A percentile compares a stretch with the other conserved stretches of the same genome.
Evolutionary conservation across 257 asterid genomes (phyloP).

Genomic region (Agastache rugosa): DNA sequence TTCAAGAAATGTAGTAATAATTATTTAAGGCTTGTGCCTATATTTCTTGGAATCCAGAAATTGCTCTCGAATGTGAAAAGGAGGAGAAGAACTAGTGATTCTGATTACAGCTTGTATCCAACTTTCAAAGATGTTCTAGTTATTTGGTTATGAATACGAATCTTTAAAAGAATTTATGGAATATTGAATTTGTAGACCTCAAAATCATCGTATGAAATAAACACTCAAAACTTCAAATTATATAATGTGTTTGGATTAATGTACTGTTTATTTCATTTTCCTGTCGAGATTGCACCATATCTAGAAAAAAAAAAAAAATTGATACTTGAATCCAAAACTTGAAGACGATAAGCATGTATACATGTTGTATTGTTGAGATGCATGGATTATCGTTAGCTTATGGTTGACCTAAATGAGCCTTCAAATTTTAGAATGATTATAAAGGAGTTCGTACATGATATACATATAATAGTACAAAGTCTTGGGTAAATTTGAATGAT

Average conservation of each 20-base stretch:
- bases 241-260: not conserved
- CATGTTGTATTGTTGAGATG: not conserved
- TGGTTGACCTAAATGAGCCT: not conserved
- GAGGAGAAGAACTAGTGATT: not conserved
- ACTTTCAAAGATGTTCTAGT: not conserved
- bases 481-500: not conserved
- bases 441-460: not conserved
- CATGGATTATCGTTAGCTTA: not conserved
- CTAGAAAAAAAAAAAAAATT: not conserved
- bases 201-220: not conserved
- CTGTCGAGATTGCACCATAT: not conserved
- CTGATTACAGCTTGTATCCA: not conserved
- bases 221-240: not conserved
- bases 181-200: not conserved
- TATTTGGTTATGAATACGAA: not conserved
- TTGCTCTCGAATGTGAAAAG: not conserved
- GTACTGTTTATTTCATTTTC: not conserved
- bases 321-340: not conserved
- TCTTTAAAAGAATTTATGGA: no score
- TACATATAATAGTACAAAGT: no score
- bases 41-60: slow-evolving; percentile 16
- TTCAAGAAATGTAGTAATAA: slow-evolving; percentile 38
- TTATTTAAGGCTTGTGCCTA: not conserved
- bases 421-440: not conserved
- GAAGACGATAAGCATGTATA: not conserved